A percentile compares a stretch with the other conserved stretches of the same genome.
phyloP scores from a whole-genome alignment of 2,329 filamentous ascomycete species.

The Didymella pomorum region DNA sequence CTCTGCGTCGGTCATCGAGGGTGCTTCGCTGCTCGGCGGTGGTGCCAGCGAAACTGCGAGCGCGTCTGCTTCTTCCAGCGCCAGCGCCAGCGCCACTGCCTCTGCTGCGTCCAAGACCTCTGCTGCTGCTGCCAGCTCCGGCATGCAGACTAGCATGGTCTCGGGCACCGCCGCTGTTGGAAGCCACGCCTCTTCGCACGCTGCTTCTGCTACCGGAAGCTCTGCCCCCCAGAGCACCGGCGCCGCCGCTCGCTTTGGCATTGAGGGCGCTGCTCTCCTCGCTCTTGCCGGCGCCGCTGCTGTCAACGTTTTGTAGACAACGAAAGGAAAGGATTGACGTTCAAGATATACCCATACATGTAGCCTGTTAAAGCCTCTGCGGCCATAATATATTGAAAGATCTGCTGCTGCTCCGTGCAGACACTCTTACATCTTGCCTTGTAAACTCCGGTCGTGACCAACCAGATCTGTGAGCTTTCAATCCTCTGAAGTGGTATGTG shows the following conservation, averaged over 20 bases:
- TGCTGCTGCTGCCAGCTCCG: conserved; percentile 14
- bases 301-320: conserved; percentile 29
- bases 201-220: conserved; percentile 13
- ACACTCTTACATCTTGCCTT: no score
- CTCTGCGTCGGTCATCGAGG: conserved; percentile 35
- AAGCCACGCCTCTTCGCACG: conserved; percentile 17
- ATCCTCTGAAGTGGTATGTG: not conserved
- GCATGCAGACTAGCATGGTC: conserved; percentile 17
- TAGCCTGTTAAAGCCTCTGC: not conserved
- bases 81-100: conserved; percentile 6
- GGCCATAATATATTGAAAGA: conserved; percentile 6
- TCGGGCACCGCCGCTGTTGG: conserved; percentile 19
- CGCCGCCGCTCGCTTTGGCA: conserved; percentile 30
- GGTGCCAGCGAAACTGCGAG: conserved; percentile 21
- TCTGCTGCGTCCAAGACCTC: conserved; percentile 14
- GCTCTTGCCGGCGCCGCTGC: conserved; percentile 35
- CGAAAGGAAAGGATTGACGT: not conserved
- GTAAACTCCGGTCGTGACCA: not conserved
- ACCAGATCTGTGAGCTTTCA: not conserved
- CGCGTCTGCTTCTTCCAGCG: conserved; percentile 12
- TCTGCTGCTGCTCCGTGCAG: not conserved
- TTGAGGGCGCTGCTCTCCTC: conserved; percentile 31
- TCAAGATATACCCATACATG: conserved; percentile 1
- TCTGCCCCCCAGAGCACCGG: conserved; percentile 31
- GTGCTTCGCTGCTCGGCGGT: conserved; percentile 32